Evolutionary conservation across 1,284 basidiomycete species (phyloP).

Genomic region (Ganoderma leucocontextum): DNA sequence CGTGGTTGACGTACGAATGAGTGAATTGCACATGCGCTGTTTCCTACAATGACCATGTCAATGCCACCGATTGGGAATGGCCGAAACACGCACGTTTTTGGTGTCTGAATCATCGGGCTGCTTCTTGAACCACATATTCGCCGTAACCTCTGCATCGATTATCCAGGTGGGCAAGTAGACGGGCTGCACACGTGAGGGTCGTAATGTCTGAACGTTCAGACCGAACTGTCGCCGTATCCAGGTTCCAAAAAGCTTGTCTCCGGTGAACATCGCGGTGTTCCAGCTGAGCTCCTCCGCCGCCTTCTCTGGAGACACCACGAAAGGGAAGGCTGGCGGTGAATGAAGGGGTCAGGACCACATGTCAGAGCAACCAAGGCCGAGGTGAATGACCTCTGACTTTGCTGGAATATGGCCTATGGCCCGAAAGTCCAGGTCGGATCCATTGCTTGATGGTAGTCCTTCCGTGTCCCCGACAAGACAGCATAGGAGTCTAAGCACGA

Average conservation of each 20-base stretch:
- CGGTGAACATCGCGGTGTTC: slow-evolving; percentile 34
- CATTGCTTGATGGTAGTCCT: not conserved
- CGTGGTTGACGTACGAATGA: slow-evolving; percentile 26
- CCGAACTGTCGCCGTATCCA: slow-evolving; percentile 40
- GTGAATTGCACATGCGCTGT: slow-evolving; percentile 17
- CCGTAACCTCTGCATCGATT: slow-evolving; percentile 60
- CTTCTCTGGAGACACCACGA: slow-evolving; percentile 45
- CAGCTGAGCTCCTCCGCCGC: slow-evolving; percentile 42
- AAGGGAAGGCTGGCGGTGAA: slow-evolving; percentile 47
- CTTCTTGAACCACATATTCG: slow-evolving; percentile 36
- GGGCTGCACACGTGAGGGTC: slow-evolving; percentile 47
- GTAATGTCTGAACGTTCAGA: slow-evolving; percentile 38
- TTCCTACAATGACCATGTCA: slow-evolving; percentile 19
- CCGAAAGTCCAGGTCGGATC: not conserved
- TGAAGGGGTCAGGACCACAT: slow-evolving; percentile 7
- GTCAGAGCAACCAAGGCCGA: not conserved
- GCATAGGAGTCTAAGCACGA: slow-evolving; percentile 14
- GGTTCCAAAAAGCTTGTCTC: slow-evolving; percentile 18
- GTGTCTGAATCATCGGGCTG: slow-evolving; percentile 18
- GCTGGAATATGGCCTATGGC: slow-evolving; percentile 39
- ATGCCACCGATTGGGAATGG: not conserved
- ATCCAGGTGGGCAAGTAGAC: slow-evolving; percentile 72
- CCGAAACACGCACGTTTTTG: slow-evolving; percentile 21
- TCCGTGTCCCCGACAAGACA: slow-evolving; percentile 12
- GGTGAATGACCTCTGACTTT: slow-evolving; percentile 54